Evolutionary conservation across 2,329 filamentous ascomycete genomes (phyloP).

Genomic region (Talaromyces sp.): DNA sequence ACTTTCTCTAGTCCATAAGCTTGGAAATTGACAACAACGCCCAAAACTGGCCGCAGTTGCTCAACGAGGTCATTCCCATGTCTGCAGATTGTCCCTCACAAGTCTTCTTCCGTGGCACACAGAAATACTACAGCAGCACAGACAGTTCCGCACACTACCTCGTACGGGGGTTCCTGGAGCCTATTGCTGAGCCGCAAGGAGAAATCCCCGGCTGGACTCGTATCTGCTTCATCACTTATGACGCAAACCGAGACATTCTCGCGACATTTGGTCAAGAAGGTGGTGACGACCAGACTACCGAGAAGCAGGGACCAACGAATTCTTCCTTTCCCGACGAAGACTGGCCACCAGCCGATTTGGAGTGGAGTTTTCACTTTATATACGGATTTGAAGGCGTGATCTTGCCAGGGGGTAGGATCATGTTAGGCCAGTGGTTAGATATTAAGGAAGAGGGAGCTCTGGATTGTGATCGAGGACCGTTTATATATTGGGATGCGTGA

Average conservation of each 20-base stretch:
- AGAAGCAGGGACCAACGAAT: neutral
- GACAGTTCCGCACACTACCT: slow-evolving; percentile 9
- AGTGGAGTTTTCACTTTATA: slow-evolving; percentile 25
- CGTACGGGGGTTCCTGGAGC: slow-evolving; percentile 32
- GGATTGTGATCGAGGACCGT: slow-evolving; percentile 19
- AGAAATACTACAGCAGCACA: slow-evolving; percentile 12
- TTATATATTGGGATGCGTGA: slow-evolving; percentile 26
- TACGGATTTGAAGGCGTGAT: slow-evolving; percentile 46
- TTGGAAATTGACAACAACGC: slow-evolving; percentile 13
- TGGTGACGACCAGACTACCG: neutral
- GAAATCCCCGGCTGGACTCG: slow-evolving; percentile 31
- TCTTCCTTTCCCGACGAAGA: slow-evolving; percentile 9
- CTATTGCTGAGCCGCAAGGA: slow-evolving; percentile 19
- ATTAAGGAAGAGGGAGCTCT: slow-evolving; percentile 16
- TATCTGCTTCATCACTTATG: slow-evolving; percentile 32
- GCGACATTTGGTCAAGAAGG: slow-evolving; percentile 16
- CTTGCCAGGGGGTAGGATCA: slow-evolving; percentile 42
- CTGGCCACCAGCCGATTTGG: slow-evolving; percentile 14
- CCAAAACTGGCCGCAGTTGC: slow-evolving; percentile 23
- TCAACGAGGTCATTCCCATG: slow-evolving; percentile 19
- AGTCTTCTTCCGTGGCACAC: slow-evolving; percentile 22
- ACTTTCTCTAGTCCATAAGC: slow-evolving; percentile 17
- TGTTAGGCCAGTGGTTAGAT: slow-evolving; percentile 45
- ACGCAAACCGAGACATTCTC: slow-evolving; percentile 15
- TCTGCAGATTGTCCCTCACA: slow-evolving; percentile 3